Percentiles rank a stretch among this genome's conserved stretches.
These are phyloP conservation scores for Pestalotiopsis sp. DNA, from an alignment of 2,329 filamentous ascomycete genomes.

Conservation along the genomic window DNA sequence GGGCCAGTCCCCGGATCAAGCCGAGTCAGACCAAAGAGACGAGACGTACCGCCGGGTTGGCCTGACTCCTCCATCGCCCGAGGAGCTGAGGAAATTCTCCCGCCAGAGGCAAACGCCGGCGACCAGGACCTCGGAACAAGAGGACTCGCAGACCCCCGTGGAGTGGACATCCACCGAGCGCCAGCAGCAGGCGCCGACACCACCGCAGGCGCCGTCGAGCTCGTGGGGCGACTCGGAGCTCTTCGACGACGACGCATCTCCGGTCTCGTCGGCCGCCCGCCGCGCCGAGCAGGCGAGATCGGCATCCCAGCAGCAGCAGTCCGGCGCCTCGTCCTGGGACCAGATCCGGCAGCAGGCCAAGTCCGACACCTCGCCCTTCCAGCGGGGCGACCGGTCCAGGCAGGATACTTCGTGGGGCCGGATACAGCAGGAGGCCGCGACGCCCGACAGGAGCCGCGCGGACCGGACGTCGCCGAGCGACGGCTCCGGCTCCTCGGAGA, in stretches of 20 bases:
- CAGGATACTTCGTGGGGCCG: conserved; percentile 27
- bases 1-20: conserved; percentile 10
- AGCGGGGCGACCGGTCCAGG: conserved; percentile 26
- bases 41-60: conserved; percentile 3
- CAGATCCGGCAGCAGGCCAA: conserved; percentile 40
- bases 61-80: conserved; percentile 3
- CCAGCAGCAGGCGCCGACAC: not conserved
- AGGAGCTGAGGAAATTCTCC: not conserved
- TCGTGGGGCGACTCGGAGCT: conserved; percentile 19
- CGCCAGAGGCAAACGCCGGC: not conserved
- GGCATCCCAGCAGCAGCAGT: conserved; percentile 16
- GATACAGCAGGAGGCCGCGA: conserved; percentile 25
- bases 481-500: conserved; percentile 34
- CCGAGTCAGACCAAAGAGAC: not conserved
- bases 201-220: conserved; percentile 6
- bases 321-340: conserved; percentile 43
- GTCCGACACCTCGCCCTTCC: conserved; percentile 18
- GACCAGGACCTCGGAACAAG: not conserved
- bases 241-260: conserved; percentile 41
- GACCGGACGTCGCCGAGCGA: conserved; percentile 20
- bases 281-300: conserved; percentile 13
- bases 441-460: conserved; percentile 19
- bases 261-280: conserved; percentile 34
- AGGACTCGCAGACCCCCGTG: not conserved
- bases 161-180: not conserved